These are phyloP conservation scores for Talaromyces marneffei DNA, from an alignment of 2,329 filamentous ascomycete genomes.

Conservation along the genomic window DNA sequence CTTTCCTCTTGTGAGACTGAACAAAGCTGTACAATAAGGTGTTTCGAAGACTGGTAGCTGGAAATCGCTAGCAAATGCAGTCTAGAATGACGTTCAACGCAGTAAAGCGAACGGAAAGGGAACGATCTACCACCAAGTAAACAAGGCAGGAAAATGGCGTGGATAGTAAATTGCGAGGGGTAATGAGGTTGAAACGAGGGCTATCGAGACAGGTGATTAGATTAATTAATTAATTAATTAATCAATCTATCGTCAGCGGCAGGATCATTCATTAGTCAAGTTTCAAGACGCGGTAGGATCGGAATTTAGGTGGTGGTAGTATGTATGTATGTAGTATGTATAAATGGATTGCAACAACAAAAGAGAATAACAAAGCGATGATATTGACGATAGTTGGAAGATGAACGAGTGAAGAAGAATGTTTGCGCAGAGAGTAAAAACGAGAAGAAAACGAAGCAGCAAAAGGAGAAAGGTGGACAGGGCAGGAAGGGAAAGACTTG, in stretches of 20 bases:
- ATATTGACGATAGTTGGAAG: not conserved
- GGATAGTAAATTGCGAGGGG: constrained; percentile 9
- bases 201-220: constrained; percentile 3
- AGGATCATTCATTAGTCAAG: constrained; percentile 10
- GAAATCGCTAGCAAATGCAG: not conserved
- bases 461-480: not conserved
- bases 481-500: not conserved
- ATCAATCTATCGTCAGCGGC: constrained; percentile 5
- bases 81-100: not conserved
- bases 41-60: not conserved
- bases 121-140: not conserved
- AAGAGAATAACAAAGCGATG: not conserved
- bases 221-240: not conserved
- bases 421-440: not conserved
- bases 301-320: not conserved
- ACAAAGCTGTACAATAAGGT: not conserved
- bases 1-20: not conserved
- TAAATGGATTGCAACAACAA: not conserved
- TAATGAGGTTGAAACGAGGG: constrained; percentile 5
- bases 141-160: not conserved
- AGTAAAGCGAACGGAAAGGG: not conserved
- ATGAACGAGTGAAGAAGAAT: not conserved
- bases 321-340: not conserved
- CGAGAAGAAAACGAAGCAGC: not conserved
- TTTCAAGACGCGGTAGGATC: constrained; percentile 10